phyloP scores from a whole-genome alignment of 768 basidiomycete species.

The Podaxis rugospora region DNA sequence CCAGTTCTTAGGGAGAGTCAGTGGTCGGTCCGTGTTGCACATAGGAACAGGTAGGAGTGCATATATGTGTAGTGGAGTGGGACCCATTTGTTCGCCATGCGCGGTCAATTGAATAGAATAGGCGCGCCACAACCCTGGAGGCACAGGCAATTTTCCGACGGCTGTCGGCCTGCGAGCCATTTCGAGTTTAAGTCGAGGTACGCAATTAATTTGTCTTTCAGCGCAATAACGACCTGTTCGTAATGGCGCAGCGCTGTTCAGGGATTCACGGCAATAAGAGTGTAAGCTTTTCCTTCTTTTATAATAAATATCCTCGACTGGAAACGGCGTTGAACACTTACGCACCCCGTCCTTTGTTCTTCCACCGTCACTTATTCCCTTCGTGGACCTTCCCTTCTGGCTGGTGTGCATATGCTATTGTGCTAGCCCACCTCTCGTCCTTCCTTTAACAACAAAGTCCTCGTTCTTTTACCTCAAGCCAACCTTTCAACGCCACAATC shows the following conservation, averaged over 20 bases:
- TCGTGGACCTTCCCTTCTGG: neutral
- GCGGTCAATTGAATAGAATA: neutral
- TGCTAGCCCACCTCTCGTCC: neutral
- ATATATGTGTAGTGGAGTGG: neutral
- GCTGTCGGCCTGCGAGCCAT: neutral
- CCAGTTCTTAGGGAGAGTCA: too few relatives aligned
- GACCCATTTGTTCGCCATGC: neutral
- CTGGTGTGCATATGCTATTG: neutral
- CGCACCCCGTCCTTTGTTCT: neutral
- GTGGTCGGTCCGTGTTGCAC: neutral
- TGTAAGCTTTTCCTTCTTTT: neutral
- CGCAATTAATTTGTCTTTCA: neutral
- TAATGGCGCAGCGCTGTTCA: neutral
- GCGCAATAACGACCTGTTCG: neutral
- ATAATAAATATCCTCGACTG: neutral
- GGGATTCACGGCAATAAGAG: neutral
- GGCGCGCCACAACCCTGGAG: neutral
- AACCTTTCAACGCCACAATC: neutral
- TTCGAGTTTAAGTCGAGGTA: slow-evolving; percentile 2
- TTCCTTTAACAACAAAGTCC: neutral
- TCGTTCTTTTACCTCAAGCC: neutral
- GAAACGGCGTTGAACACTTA: slow-evolving; percentile 3
- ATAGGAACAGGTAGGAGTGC: neutral
- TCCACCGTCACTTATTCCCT: neutral
- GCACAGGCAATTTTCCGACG: neutral